Evolutionary conservation across 352 stramenopile species (phyloP), one percentile per base, ranked within the genome.

Genomic region (Phytophthora palmivora): DNA sequence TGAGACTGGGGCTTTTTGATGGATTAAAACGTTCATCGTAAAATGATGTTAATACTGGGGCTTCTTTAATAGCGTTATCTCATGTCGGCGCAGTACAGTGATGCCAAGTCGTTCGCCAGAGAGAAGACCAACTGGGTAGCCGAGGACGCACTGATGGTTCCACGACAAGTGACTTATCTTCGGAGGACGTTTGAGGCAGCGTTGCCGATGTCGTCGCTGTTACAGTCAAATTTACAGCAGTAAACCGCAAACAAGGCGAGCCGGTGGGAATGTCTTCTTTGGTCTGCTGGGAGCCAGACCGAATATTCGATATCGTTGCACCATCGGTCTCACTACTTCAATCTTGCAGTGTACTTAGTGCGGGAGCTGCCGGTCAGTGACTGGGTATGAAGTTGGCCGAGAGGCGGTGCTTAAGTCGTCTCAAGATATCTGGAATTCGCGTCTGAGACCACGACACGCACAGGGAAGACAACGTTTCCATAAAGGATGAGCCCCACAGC

Each of bases 131-230:
- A 59, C 39, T 15, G 8, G 14, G 12, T 44, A 59, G 1, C 51
- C 51, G 6, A 42, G 51, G 2, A n/a, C 10, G 2, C 16, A 14
- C 19, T 43, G 39, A 59, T 59, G 51, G 51, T 59, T 10, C 51
- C 51, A 58, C 18, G 39, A 58, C 3, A 60, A 6, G 5, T 52
- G 52, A 34, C 52, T 52, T 16, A 45, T 51, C 30, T 51, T 51
- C 39, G 39, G 28, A 51, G 52, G 16, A 60, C 14, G 39, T 18
- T 51, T 1, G 32, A 44, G 3, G 21, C 32, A 15, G 39, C 14
- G 10, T 60, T 52, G 10, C 52, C 39, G 7, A 38, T 10, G 15
- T 10, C 33, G 33, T 38, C 33, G 11, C 11, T 38, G 33, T 38
- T 38, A 6, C 33, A 38, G 15, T 15, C 6, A 14, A 14, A 52